Evolutionary conservation across 2,329 filamentous ascomycete species (phyloP).

Genomic region (Leptographium galeiforme): DNA sequence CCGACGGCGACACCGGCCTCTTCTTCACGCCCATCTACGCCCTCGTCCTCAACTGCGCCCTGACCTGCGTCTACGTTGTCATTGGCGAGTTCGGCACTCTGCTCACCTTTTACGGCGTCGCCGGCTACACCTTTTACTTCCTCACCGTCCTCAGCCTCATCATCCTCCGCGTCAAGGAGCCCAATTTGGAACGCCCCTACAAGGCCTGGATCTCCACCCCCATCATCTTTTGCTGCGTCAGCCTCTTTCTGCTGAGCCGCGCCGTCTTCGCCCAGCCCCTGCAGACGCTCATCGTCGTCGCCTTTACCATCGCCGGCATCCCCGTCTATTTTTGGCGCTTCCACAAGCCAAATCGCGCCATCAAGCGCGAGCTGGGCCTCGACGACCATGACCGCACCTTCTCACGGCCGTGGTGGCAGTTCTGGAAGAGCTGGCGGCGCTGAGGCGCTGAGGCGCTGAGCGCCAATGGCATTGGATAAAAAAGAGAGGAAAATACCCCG

Average conservation of each 20-base stretch:
- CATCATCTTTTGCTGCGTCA: conserved; percentile 97
- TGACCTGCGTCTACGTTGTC: conserved; percentile 66
- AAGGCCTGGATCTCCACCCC: conserved; percentile 94
- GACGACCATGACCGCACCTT: conserved; percentile 18
- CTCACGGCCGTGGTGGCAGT: conserved; percentile 39
- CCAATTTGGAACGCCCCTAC: conserved; percentile 78
- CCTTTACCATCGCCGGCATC: conserved; percentile 70
- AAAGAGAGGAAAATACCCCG: not conserved
- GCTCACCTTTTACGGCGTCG: conserved; percentile 93
- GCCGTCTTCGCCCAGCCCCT: conserved; percentile 83
- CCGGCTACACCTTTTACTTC: conserved; percentile 96
- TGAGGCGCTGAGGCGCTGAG: not conserved
- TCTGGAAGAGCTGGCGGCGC: conserved; percentile 35
- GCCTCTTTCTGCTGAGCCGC: conserved; percentile 75
- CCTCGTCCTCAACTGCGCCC: conserved; percentile 62
- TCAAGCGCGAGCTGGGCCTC: conserved; percentile 24
- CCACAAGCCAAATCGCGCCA: conserved; percentile 30
- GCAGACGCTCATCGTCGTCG: conserved; percentile 77
- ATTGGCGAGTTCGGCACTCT: conserved; percentile 86
- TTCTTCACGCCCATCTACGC: conserved; percentile 94
- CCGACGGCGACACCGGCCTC: conserved; percentile 65
- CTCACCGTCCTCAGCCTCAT: conserved; percentile 88
- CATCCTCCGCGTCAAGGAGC: conserved; percentile 75
- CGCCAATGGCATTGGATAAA: not conserved
- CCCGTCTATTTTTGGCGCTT: conserved; percentile 86